phyloP scores from a whole-genome alignment of 495 filamentous ascomycete species.

The Jackrogersella multiformis region DNA sequence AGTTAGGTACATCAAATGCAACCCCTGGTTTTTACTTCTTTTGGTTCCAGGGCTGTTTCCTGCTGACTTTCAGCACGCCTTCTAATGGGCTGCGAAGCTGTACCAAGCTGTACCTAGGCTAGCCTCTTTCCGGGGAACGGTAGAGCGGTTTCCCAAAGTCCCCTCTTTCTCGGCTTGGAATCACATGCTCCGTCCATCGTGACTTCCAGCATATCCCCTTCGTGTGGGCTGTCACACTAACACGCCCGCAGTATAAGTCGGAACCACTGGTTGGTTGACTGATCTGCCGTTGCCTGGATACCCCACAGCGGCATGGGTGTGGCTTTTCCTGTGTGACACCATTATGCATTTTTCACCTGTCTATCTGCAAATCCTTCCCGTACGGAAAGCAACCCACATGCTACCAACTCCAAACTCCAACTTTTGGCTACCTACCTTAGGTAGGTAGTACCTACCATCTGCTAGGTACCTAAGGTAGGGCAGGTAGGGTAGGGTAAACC shows the following conservation, averaged over 20 bases:
- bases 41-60: not conserved
- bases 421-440: too few species aligned
- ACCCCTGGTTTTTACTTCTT: not conserved
- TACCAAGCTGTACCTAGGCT: not conserved
- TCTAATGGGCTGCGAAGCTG: conserved; percentile 8
- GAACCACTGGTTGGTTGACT: conserved; percentile 29
- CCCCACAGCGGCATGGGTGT: conserved; percentile 30
- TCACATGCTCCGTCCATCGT: conserved; percentile 41
- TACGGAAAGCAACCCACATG: not conserved
- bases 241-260: not conserved
- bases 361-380: conserved; percentile 20
- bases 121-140: not conserved
- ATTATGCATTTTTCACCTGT: conserved; percentile 26
- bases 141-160: not conserved
- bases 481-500: too few species aligned
- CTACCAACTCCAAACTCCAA: too few species aligned
- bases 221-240: conserved; percentile 1
- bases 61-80: conserved; percentile 28
- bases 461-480: too few species aligned
- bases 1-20: not conserved
- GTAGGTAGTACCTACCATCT: too few species aligned
- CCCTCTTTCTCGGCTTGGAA: conserved; percentile 15
- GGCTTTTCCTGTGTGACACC: conserved; percentile 31
- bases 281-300: conserved; percentile 43
- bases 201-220: too few species aligned